These are phyloP conservation scores for Cyathus striatus DNA, from an alignment of 768 basidiomycete species.

Conservation along the genomic window DNA sequence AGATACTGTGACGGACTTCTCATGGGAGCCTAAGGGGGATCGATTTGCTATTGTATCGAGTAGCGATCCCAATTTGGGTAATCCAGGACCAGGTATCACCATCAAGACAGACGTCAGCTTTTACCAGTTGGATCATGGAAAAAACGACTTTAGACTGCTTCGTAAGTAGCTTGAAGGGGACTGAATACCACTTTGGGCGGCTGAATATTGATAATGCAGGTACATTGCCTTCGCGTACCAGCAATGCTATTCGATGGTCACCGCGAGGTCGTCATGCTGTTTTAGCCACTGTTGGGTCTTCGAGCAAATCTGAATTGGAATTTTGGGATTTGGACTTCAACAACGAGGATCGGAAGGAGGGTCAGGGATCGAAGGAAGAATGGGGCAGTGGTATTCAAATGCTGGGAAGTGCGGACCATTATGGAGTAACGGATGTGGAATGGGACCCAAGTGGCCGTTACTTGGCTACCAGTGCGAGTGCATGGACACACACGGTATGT, in stretches of 20 bases:
- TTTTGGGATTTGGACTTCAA: conserved; percentile 99
- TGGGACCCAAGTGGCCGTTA: conserved; percentile 98
- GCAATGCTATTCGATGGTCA: conserved; percentile 95
- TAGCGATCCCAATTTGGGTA: conserved; percentile 89
- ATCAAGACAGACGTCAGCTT: conserved; percentile 96
- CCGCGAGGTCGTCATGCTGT: conserved; percentile 95
- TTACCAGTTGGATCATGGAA: conserved; percentile 88
- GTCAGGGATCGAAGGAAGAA: conserved; percentile 54
- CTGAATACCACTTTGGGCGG: no score
- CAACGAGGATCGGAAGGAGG: conserved; percentile 52
- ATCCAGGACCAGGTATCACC: conserved; percentile 85
- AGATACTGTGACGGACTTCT: conserved; percentile 95
- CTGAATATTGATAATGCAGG: conserved; percentile 38
- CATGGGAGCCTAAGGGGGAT: conserved; percentile 98
- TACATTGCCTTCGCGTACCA: conserved; percentile 74
- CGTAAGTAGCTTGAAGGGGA: no score
- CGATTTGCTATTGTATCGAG: conserved; percentile 95
- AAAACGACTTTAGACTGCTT: conserved; percentile 91
- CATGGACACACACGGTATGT: conserved; percentile 89
- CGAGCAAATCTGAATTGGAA: conserved; percentile 93
- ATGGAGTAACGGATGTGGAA: conserved; percentile 94
- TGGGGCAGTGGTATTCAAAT: conserved; percentile 86
- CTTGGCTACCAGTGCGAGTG: conserved; percentile 88
- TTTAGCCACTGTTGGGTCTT: conserved; percentile 92
- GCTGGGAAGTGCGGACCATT: conserved; percentile 87